These are phyloP conservation scores for Mortierella sp. DNA, from an alignment of 371 early-diverging fungal species.

Conservation along the genomic window DNA sequence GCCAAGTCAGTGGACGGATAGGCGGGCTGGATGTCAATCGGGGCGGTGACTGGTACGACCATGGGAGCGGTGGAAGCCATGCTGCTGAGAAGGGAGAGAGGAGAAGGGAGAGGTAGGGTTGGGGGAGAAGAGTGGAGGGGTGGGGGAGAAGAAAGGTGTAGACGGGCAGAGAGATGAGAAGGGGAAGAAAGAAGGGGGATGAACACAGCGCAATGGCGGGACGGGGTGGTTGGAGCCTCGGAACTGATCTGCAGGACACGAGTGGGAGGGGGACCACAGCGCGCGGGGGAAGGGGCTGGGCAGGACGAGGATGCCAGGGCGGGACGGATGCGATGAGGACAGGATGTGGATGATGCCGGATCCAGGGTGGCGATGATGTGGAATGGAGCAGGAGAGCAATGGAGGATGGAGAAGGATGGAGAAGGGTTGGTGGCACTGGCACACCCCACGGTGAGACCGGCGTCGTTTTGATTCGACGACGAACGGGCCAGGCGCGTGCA, in stretches of 20 bases:
- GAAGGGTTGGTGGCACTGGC: too few species aligned
- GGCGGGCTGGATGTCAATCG: slow-evolving; percentile 44
- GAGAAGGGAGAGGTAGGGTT: not conserved
- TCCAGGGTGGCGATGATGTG: not conserved
- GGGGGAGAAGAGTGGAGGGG: not conserved
- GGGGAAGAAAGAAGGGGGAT: not conserved
- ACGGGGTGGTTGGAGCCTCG: not conserved
- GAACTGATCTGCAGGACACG: not conserved
- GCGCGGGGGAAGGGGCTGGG: not conserved
- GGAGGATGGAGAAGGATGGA: too few species aligned
- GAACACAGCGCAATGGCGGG: not conserved
- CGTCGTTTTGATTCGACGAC: too few species aligned
- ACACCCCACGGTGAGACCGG: too few species aligned
- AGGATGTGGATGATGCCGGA: not conserved
- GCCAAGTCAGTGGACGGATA: not conserved
- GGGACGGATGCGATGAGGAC: not conserved
- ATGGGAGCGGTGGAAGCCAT: slow-evolving; percentile 33
- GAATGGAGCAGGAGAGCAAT: too few species aligned
- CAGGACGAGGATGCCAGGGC: not conserved
- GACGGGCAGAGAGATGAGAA: not conserved
- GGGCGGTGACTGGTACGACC: slow-evolving; percentile 31
- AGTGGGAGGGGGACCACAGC: not conserved
- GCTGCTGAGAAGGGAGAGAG: slow-evolving; percentile 6
- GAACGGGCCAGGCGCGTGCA: slow-evolving; percentile 4
- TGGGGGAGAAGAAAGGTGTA: not conserved